Base-by-base conservation (phyloP, 2,329 filamentous ascomycete genomes). In the Hysterium pulicare region DNA sequence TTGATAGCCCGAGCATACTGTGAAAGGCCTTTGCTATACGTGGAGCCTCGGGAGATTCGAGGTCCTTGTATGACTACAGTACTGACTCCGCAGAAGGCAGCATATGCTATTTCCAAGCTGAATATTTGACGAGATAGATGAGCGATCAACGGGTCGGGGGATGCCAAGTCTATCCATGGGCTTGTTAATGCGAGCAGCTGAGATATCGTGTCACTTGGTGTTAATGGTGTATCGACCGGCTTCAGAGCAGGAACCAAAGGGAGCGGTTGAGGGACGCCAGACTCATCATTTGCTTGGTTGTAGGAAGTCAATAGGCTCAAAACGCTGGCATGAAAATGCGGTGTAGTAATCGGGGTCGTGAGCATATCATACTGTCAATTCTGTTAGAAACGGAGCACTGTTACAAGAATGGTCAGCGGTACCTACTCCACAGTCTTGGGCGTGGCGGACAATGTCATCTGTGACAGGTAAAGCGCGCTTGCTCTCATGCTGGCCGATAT, bases 161-260 rank as follows among this genome's bases (percentile, higher is more conserved):
- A 95, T 56, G 84, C 85, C 10, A 97, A 72, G 61, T 97, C 90
- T 52, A 95, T 91, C 91, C 91, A 97, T 5, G 88, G 80, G 65
- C 90, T 95, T n/a, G 82, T 82, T 44, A 86, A 84, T 11, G 83
- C 87, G 37, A 94, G 78, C 45, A 93, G 74, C 40, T 90, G 86
- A 49, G 82, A 82, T 47, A 90, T 81, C 48, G 78, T 77, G 11
- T 80, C 76, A 44, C 78, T 78, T 4, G 87, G 87, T 37, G 81
- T 81, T 41, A 93, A 71, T 16, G 78, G 81, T 0, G 89, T 90
- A 61, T 96, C 90, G 47, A 86, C 79, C 9, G 89, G 84, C 1
- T 84, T 87, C 50, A 98, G 71, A 32, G 90, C 83, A 9, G 74
- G 64, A 33, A 78, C 66, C 21, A 75, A 57, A 20, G 75, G 73